Base-by-base conservation (phyloP, 139 green algal genomes). In the Tetradesmus lagerheimii region DNA sequence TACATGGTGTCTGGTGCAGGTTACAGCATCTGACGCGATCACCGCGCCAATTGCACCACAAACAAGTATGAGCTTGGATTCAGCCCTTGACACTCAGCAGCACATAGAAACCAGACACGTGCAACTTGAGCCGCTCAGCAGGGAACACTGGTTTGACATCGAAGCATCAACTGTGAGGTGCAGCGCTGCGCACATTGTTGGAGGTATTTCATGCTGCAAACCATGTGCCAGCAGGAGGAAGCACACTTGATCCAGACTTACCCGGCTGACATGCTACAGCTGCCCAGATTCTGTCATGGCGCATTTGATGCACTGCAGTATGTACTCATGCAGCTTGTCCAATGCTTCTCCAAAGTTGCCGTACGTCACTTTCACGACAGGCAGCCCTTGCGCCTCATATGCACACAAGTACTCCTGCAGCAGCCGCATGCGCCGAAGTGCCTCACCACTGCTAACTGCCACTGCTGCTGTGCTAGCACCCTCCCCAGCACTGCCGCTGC, bases 311-410 rank as follows among this genome's bases (percentile, higher is more conserved):
- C 93, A 96, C 74, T 94, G 86, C 39, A 97, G 90, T 34, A 96
- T 90, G 85, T 97, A 96, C 81, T 97, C 94, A 53, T 97, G 95
- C 92, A 97, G 88, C 45, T 86, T 64, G 80, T 97, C 96, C 45
- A 97, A 64, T 0, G 93, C 92, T 29, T 93, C 89, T 0, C 53
- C 71, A 57, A 96, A 95, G 41, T 88, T 89, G 12, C 92, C 93
- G 67, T 95, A 92, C 43, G 75, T 83, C 8, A 95, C 88, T 23
- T 86, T 34, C 11, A 97, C 88, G 14, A 97, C 94, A 2, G 95
- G 95, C 85, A 97, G 91, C 16, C 93, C 92, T 16, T 92, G 82
- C 8, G 71, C 47, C 74, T 92, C 91, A 38, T 95, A 97, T 29
- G 74, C 71, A 79, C 90, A 91, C 43, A 97, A 90, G 64, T 97